Conservation (phyloP, 805 yeast genomes). For the Cyberlindnera samutprakarnensis region DNA sequence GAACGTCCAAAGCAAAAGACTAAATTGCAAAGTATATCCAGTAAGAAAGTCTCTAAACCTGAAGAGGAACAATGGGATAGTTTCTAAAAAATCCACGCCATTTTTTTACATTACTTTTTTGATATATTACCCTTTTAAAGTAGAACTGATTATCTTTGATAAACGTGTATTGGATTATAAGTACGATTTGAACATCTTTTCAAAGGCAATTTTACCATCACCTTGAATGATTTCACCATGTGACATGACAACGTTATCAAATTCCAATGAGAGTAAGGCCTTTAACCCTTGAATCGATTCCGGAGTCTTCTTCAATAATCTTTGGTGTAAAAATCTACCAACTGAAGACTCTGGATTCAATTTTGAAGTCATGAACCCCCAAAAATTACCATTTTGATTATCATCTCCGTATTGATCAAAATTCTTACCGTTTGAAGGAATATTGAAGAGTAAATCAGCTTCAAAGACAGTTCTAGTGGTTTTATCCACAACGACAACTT, state of each 20-base stretch:
- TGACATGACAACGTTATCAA: conserved; percentile 44
- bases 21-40: conserved; percentile 43
- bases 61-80: conserved; percentile 66
- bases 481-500: conserved; percentile 43
- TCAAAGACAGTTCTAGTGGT: conserved; percentile 41
- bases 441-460: conserved; percentile 56
- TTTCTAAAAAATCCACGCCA: too few species aligned
- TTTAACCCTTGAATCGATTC: conserved; percentile 13
- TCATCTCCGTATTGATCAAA: conserved; percentile 38
- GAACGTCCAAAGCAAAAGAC: conserved; percentile 51
- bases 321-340: conserved; percentile 27
- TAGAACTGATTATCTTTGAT: too few species aligned
- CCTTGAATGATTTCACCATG: conserved; percentile 53
- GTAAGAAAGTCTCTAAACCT: conserved; percentile 30
- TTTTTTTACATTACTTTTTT: too few species aligned
- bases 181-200: conserved; percentile 17
- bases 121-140: too few species aligned
- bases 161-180: conserved; percentile 3
- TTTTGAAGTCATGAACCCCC: conserved; percentile 30
- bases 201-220: conserved; percentile 23
- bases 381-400: conserved; percentile 39
- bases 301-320: conserved; percentile 12
- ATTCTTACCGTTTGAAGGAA: conserved; percentile 43
- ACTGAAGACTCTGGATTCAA: conserved; percentile 33
- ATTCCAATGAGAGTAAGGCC: conserved; percentile 30